Conservation (phyloP, 306 rosid species). For the Begonia loranthoides region DNA sequence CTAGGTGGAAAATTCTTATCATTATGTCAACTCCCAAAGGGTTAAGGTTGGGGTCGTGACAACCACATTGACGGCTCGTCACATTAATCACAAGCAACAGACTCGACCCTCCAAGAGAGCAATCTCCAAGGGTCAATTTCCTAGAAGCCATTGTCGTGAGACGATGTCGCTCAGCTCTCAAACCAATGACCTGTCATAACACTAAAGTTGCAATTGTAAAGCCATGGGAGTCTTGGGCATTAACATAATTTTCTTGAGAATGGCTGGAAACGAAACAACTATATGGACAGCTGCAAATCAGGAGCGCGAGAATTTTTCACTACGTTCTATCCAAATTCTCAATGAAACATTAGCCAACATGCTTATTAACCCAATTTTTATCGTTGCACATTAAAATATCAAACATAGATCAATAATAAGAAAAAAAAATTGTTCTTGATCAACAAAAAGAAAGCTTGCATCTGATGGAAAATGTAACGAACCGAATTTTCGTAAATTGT, state of each 20-base stretch:
- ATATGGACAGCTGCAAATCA: constrained; percentile 96
- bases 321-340: constrained; percentile 95
- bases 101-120: constrained; percentile 19
- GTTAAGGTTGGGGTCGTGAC: no score
- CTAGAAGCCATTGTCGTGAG: constrained; percentile 36
- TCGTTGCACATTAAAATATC: constrained; percentile 28
- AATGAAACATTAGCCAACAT: constrained; percentile 93
- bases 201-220: constrained; percentile 87
- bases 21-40: no score
- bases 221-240: constrained; percentile 99
- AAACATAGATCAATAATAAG: no score
- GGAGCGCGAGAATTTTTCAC: constrained; percentile 77
- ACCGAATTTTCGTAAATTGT: no score
- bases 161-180: constrained; percentile 77
- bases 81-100: constrained; percentile 29
- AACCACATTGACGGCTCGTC: constrained; percentile 41
- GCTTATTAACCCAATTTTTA: constrained; percentile 74
- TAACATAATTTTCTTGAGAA: constrained; percentile 73
- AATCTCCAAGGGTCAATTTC: constrained; percentile 22
- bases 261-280: constrained; percentile 89
- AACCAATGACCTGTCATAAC: constrained; percentile 80
- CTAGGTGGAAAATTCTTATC: no score
- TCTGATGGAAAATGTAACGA: no score
- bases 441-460: constrained; percentile 28
- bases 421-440: no score